Evolutionary conservation across 129 eudicot species (phyloP).

Genomic region (Erigeron canadensis): DNA sequence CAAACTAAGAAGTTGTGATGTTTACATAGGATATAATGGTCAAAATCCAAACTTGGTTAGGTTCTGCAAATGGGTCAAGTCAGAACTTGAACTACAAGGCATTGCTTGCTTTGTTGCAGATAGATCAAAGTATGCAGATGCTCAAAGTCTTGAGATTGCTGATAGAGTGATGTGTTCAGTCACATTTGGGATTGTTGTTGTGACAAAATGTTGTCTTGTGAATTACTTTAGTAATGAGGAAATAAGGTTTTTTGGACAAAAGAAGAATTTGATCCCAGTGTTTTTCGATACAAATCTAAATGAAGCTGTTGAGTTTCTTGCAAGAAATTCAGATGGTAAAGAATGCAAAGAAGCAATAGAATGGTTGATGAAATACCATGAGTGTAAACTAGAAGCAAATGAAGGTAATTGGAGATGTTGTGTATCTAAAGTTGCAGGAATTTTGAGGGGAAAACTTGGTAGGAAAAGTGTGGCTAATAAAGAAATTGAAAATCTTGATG

Average conservation of each 20-base stretch:
- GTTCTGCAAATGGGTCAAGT: constrained; percentile 82
- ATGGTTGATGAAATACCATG: constrained; percentile 58
- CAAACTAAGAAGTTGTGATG: constrained; percentile 84
- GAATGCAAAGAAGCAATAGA: constrained; percentile 73
- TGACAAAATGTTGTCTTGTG: constrained; percentile 48
- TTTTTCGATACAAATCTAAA: constrained; percentile 53
- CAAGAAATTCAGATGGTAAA: constrained; percentile 47
- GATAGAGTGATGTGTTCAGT: constrained; percentile 84
- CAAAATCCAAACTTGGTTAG: constrained; percentile 66
- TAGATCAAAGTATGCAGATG: constrained; percentile 61
- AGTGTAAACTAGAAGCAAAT: constrained; percentile 53
- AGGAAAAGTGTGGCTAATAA: constrained; percentile 68
- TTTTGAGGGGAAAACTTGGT: constrained; percentile 72
- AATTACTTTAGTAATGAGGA: constrained; percentile 71
- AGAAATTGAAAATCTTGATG: constrained; percentile 50
- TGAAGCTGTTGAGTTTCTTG: constrained; percentile 39
- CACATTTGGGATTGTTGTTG: constrained; percentile 62
- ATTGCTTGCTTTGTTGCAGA: constrained; percentile 87
- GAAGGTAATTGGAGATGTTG: constrained; percentile 84
- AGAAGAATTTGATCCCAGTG: constrained; percentile 81
- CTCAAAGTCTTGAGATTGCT: constrained; percentile 86
- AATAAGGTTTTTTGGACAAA: constrained; percentile 76
- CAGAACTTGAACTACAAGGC: constrained; percentile 88
- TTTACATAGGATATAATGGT: constrained; percentile 69
- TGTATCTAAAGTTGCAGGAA: constrained; percentile 56